These are phyloP conservation scores for Mycena citricolor DNA, from an alignment of 1,284 basidiomycete species.

Conservation along the genomic window DNA sequence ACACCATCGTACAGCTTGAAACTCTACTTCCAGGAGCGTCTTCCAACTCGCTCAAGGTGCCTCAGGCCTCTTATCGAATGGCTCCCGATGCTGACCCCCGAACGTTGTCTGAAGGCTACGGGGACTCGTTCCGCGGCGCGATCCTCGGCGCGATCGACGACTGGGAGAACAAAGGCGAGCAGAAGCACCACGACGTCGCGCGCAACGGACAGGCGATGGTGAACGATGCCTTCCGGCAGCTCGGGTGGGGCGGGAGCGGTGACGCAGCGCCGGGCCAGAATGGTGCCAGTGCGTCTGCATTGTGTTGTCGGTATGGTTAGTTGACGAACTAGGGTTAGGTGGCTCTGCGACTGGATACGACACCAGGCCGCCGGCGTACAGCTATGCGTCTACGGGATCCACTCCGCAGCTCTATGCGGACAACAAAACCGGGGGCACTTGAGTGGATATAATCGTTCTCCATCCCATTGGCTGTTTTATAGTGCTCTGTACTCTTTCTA, in stretches of 20 bases:
- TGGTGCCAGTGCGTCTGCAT: neutral
- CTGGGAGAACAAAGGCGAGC: constrained; percentile 11
- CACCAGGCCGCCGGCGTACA: constrained; percentile 8
- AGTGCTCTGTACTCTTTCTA: too few species aligned
- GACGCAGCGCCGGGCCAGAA: neutral
- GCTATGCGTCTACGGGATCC: too few species aligned
- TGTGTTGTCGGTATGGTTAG: too few species aligned
- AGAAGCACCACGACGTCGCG: constrained; percentile 17
- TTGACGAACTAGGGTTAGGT: neutral
- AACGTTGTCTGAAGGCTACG: too few species aligned
- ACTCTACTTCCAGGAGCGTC: neutral
- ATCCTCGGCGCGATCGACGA: constrained; percentile 18
- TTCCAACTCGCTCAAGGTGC: neutral
- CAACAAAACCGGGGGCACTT: too few species aligned
- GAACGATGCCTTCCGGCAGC: constrained; percentile 6
- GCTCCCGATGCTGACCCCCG: too few species aligned
- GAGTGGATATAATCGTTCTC: too few species aligned
- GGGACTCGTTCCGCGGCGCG: constrained; percentile 13
- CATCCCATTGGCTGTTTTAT: too few species aligned
- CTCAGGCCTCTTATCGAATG: too few species aligned
- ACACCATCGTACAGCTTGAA: neutral
- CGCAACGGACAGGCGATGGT: constrained; percentile 6
- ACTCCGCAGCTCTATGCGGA: too few species aligned
- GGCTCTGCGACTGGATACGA: constrained; percentile 9
- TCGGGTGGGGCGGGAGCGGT: constrained; percentile 4